Evolutionary conservation across 225 moss, liverwort and hornwort species (phyloP).

Genomic region (Polytrichum commune): DNA sequence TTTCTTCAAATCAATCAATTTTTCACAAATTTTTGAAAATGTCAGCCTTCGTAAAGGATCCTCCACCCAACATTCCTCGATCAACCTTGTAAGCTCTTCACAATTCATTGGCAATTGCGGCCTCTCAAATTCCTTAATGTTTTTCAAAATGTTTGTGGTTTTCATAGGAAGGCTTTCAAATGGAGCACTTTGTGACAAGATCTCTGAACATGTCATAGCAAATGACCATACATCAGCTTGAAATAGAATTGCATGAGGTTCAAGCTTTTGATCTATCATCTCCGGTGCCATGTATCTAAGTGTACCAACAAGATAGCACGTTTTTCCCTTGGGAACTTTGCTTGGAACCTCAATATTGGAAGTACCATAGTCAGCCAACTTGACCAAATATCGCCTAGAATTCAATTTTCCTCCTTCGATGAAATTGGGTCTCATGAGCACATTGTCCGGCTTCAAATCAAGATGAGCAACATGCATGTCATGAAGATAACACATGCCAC

Average conservation of each 20-base stretch:
- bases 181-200: not conserved
- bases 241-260: not conserved
- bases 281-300: conserved; percentile 19
- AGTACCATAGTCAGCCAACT: conserved; percentile 19
- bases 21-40: conserved; percentile 10
- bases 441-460: conserved; percentile 22
- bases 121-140: not conserved
- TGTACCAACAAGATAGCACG: conserved; percentile 5
- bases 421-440: conserved; percentile 5
- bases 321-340: not conserved
- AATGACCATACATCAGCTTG: conserved; percentile 22
- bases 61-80: conserved; percentile 7
- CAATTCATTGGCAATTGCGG: conserved; percentile 7
- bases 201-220: conserved; percentile 13
- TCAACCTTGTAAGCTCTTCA: not conserved
- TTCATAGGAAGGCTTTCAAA: not conserved
- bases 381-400: conserved; percentile 1
- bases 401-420: not conserved
- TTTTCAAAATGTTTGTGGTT: not conserved
- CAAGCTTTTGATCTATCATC: conserved; percentile 3
- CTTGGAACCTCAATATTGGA: conserved; percentile 17
- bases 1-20: not conserved
- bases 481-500: conserved; percentile 20
- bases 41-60: not conserved
- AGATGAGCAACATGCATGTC: conserved; percentile 17